Conservation (phyloP, 164 flowering plant genomes). For the Piper betle region DNA sequence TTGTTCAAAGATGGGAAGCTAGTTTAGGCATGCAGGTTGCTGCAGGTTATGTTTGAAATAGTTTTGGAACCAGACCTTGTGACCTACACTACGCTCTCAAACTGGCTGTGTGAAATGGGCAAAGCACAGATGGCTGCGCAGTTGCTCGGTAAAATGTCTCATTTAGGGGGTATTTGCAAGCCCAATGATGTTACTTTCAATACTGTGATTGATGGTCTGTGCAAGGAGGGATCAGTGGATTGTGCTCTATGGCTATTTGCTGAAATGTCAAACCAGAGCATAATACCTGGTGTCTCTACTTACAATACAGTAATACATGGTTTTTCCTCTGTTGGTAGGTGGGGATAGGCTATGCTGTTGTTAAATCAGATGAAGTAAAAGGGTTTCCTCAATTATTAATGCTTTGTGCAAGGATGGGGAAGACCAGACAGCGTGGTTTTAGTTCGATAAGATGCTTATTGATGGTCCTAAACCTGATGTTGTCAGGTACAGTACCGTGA, state of each 20-base stretch:
- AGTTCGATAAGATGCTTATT: conserved; percentile 44
- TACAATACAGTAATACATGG: conserved; percentile 74
- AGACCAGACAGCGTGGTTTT: conserved; percentile 44
- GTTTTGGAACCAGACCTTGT: conserved; percentile 72
- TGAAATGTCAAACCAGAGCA: conserved; percentile 50
- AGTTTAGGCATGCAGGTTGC: conserved; percentile 65
- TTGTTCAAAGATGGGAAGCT: conserved; percentile 63
- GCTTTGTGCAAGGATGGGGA: conserved; percentile 46
- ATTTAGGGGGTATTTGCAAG: conserved; percentile 30
- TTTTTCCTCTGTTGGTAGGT: conserved; percentile 41
- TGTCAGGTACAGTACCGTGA: conserved; percentile 56
- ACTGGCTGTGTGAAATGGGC: conserved; percentile 62
- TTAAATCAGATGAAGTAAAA: conserved; percentile 35
- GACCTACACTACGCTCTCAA: conserved; percentile 71
- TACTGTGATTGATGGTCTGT: conserved; percentile 71
- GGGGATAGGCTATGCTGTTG: conserved; percentile 43
- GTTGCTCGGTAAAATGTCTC: conserved; percentile 53
- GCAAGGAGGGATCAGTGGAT: conserved; percentile 49
- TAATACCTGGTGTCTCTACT: conserved; percentile 53
- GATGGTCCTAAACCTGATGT: conserved; percentile 58
- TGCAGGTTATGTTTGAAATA: conserved; percentile 56
- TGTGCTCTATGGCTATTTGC: conserved; percentile 40
- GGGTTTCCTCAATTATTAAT: conserved; percentile 49
- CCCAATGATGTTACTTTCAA: conserved; percentile 75
- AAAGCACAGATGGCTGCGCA: conserved; percentile 64